phyloP scores from a whole-genome alignment of 1,284 basidiomycete genomes.

The Gymnopus androsaceus region DNA sequence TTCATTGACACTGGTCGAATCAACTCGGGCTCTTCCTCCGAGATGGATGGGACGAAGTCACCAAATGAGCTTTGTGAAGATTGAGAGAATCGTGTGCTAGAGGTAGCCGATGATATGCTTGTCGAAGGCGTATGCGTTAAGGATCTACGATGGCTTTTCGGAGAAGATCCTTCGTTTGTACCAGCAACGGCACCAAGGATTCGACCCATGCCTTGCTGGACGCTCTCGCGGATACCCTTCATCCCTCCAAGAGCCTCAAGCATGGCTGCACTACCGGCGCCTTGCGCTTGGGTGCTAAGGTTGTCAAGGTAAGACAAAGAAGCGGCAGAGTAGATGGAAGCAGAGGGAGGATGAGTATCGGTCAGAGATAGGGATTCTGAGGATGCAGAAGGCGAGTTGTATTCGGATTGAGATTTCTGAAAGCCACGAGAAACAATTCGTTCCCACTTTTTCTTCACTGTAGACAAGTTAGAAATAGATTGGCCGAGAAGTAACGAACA shows the following conservation, averaged over 20 bases:
- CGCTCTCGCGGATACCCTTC: slow-evolving; percentile 10
- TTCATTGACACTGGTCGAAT: not conserved
- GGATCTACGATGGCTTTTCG: not conserved
- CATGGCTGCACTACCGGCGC: slow-evolving; percentile 8
- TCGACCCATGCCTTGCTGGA: slow-evolving; percentile 13
- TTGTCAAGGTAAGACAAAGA: slow-evolving; percentile 17
- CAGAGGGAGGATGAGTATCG: slow-evolving; percentile 11
- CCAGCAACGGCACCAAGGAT: slow-evolving; percentile 14
- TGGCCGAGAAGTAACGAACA: not conserved
- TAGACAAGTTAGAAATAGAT: not conserved
- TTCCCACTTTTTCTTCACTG: slow-evolving; percentile 81
- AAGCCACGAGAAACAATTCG: slow-evolving; percentile 68
- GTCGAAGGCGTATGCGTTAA: slow-evolving; percentile 6
- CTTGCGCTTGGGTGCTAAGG: slow-evolving; percentile 10
- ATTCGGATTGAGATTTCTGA: slow-evolving; percentile 27
- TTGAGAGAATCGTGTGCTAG: slow-evolving; percentile 6
- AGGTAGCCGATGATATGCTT: slow-evolving; percentile 7
- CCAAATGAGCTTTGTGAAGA: slow-evolving; percentile 16
- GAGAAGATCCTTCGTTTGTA: not conserved
- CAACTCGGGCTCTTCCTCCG: slow-evolving; percentile 9
- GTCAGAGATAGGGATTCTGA: not conserved
- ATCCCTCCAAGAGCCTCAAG: slow-evolving; percentile 15
- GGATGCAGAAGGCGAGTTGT: not conserved
- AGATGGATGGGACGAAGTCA: slow-evolving; percentile 1
- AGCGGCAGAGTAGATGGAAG: slow-evolving; percentile 12